Base-by-base conservation (phyloP, 179 eudicot genomes). In the Silene coronaria region DNA sequence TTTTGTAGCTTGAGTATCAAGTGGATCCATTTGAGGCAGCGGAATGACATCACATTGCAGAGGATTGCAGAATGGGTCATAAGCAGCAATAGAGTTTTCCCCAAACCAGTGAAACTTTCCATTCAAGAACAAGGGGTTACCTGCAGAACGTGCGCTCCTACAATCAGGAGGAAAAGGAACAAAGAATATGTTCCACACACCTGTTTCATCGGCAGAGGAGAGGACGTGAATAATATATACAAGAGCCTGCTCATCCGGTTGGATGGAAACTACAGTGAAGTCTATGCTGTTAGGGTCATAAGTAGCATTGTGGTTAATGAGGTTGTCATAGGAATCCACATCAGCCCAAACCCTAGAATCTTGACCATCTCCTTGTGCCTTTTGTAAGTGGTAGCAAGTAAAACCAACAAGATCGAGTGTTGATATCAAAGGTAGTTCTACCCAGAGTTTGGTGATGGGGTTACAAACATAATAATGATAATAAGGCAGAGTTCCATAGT, bases 41-140 rank as follows among this genome's bases (percentile, higher is more conserved):
- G 48, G 51, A 32, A 67, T 67, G 14, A 32, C 7, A 67, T 67
- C 70, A 34, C 48, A 34, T 13, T 67, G 23, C 22, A 5, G 5
- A 17, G 70, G 70, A 1, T n/a, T 19, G 6, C 36, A 5, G 70
- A 67, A 67, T 6, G 70, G 70, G 51, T 67, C 70, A 19, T 67
- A 67, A 5, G 45, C 48, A 67, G 14, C 26, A 32, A 67, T 67
- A 24, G 48, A 67, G 0, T 34, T 34, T n/a, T 5, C 11, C 1
- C 70, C 70, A 67, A 5, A 14, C 70, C 70, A 67, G 36, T 67
- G 70, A 34, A 67, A 67, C 51, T 17, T 67, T n/a, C 70, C 51
- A n/a, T 67, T 67, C 3, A 2, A 0, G 51, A 67, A 67, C 70
- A 67, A 0, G 70, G 19, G 13, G 2, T 28, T 28, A 2, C 3